Percentiles rank a stretch among this genome's conserved stretches.
phyloP scores from a whole-genome alignment of 2,329 filamentous ascomycete genomes.

The Dothistroma pini region DNA sequence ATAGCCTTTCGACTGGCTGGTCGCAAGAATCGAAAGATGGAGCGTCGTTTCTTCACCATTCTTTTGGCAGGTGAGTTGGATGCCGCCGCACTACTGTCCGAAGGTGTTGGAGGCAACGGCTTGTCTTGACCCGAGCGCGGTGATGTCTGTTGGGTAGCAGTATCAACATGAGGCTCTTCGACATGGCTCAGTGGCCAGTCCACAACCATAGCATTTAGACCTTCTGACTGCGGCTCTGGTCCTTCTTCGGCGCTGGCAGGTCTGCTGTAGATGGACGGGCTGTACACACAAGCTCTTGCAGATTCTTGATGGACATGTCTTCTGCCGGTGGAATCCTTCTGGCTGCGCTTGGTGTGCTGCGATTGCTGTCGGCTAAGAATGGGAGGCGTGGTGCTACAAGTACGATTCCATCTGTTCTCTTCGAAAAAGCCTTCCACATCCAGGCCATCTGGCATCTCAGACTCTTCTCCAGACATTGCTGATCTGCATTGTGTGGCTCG shows the following conservation, averaged over 20 bases:
- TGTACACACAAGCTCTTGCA: slow-evolving; percentile 1
- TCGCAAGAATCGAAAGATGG: slow-evolving; percentile 30
- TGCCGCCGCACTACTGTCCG: not conserved
- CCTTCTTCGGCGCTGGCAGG: slow-evolving; percentile 4
- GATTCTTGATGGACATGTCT: not conserved
- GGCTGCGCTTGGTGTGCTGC: not conserved
- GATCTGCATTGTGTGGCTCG: slow-evolving; percentile 5
- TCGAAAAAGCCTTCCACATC: slow-evolving; percentile 4
- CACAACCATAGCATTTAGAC: slow-evolving; percentile 5
- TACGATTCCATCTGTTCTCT: slow-evolving; percentile 5
- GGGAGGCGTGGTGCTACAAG: slow-evolving; percentile 2
- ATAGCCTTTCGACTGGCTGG: slow-evolving; percentile 24
- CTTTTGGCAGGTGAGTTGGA: slow-evolving; percentile 23
- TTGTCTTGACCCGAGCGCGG: not conserved
- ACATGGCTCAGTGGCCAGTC: slow-evolving; percentile 13
- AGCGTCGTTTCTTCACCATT: slow-evolving; percentile 27
- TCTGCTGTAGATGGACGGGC: slow-evolving; percentile 11
- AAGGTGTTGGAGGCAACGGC: slow-evolving; percentile 3
- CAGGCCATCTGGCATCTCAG: not conserved
- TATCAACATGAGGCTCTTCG: not conserved
- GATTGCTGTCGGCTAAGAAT: not conserved
- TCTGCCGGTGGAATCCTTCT: not conserved
- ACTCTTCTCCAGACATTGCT: not conserved
- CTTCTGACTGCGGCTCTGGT: not conserved
- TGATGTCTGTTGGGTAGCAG: not conserved